Conservation (phyloP, 2,329 filamentous ascomycete genomes). For the Cladophialophora chaetospira region DNA sequence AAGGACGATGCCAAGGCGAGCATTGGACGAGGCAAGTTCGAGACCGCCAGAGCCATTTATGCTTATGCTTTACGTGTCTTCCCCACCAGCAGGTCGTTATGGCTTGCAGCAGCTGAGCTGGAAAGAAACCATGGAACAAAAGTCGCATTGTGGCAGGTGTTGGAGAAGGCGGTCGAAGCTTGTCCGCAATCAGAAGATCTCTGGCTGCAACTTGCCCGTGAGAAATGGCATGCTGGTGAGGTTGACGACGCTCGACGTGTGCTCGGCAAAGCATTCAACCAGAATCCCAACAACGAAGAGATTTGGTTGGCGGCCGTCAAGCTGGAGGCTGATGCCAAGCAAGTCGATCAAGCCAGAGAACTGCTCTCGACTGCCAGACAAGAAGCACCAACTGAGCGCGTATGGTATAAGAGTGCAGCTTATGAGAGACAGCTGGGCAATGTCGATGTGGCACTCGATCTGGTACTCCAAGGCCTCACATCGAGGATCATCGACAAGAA, state of each 20-base stretch:
- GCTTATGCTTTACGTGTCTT: slow-evolving; percentile 89
- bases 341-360: slow-evolving; percentile 77
- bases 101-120: slow-evolving; percentile 86
- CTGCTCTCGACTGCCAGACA: slow-evolving; percentile 80
- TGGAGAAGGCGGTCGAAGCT: slow-evolving; percentile 91
- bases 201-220: slow-evolving; percentile 94
- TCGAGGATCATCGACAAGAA: slow-evolving; percentile 31
- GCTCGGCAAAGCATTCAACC: slow-evolving; percentile 85
- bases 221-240: slow-evolving; percentile 88
- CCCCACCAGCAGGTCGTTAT: slow-evolving; percentile 81
- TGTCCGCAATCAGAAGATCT: slow-evolving; percentile 88
- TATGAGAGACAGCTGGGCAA: slow-evolving; percentile 87
- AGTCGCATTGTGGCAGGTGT: slow-evolving; percentile 77
- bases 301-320: slow-evolving; percentile 98
- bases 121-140: slow-evolving; percentile 86
- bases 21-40: slow-evolving; percentile 78
- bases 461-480: slow-evolving; percentile 72
- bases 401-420: slow-evolving; percentile 94
- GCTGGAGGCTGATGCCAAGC: slow-evolving; percentile 85
- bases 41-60: slow-evolving; percentile 91
- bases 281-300: slow-evolving; percentile 95
- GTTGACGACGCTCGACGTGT: slow-evolving; percentile 84
- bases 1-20: slow-evolving; percentile 86
- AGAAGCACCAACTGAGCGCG: slow-evolving; percentile 89
- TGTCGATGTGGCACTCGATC: slow-evolving; percentile 76